These are phyloP conservation scores for Phalaenopsis equestris DNA, from an alignment of 106 monocot genomes.

Conservation along the genomic window DNA sequence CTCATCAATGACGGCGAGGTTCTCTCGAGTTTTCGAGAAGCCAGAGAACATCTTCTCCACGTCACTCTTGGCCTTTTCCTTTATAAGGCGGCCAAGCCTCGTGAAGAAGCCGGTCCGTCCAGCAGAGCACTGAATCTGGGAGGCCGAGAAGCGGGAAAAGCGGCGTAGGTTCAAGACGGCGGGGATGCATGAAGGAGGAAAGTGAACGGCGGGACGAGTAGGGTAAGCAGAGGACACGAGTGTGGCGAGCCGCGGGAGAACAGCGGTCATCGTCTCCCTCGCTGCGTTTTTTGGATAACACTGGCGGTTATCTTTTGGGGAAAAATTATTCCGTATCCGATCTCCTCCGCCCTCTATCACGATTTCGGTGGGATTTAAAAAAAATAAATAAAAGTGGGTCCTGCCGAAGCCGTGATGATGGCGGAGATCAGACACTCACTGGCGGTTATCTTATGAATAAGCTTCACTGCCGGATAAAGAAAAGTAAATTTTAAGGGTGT, in stretches of 20 bases:
- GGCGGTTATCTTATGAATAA: no score
- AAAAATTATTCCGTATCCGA: no score
- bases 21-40: constrained; percentile 86
- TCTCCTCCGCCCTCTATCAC: no score
- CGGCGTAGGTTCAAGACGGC: neutral
- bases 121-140: constrained; percentile 45
- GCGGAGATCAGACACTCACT: no score
- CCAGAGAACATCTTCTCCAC: constrained; percentile 94
- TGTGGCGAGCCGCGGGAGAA: constrained; percentile 20
- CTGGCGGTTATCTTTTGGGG: no score
- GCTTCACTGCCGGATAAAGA: no score
- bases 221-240: constrained; percentile 14
- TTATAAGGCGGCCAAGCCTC: constrained; percentile 66
- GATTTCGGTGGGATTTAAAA: no score
- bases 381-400: no score
- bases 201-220: neutral
- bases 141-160: neutral
- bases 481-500: no score
- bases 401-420: no score
- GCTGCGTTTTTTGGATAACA: neutral
- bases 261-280: constrained; percentile 14
- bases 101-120: constrained; percentile 83
- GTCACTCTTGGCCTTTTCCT: constrained; percentile 96
- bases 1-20: constrained; percentile 90
- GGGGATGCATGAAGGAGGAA: neutral